Conservation (phyloP, 1,139 yeast genomes). For the Pichia sp. region DNA sequence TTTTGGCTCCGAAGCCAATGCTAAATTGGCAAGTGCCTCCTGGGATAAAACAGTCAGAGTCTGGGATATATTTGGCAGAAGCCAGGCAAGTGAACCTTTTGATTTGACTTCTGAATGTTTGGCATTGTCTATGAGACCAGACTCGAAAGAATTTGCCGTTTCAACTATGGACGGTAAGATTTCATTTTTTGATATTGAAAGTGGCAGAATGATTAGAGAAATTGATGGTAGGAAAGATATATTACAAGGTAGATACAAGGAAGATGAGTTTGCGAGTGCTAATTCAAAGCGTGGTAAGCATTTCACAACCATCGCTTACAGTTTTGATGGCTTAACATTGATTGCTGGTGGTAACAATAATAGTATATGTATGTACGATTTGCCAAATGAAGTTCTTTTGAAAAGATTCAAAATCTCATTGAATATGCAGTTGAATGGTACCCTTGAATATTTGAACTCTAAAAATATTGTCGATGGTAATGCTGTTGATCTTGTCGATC, state of each 20-base stretch:
- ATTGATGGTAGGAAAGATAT: conserved; percentile 87
- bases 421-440: conserved; percentile 90
- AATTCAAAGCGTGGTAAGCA: conserved; percentile 81
- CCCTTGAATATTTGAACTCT: conserved; percentile 73
- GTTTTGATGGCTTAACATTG: conserved; percentile 83
- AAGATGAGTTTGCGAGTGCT: conserved; percentile 76
- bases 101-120: conserved; percentile 84
- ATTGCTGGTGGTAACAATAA: conserved; percentile 94
- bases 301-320: conserved; percentile 76
- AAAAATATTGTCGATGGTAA: conserved; percentile 85
- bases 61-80: conserved; percentile 87
- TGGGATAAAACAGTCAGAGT: conserved; percentile 95
- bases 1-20: conserved; percentile 70
- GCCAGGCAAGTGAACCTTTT: conserved; percentile 86
- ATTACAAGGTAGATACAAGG: conserved; percentile 76
- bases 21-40: conserved; percentile 78
- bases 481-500: conserved; percentile 74
- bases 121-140: conserved; percentile 81
- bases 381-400: conserved; percentile 78
- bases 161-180: conserved; percentile 88
- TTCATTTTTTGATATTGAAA: conserved; percentile 75
- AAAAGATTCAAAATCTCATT: conserved; percentile 79
- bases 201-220: conserved; percentile 73
- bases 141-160: conserved; percentile 84
- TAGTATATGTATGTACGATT: conserved; percentile 85